Conservation (phyloP, 202 grass and related monocot species). For the Carex arenaria region DNA sequence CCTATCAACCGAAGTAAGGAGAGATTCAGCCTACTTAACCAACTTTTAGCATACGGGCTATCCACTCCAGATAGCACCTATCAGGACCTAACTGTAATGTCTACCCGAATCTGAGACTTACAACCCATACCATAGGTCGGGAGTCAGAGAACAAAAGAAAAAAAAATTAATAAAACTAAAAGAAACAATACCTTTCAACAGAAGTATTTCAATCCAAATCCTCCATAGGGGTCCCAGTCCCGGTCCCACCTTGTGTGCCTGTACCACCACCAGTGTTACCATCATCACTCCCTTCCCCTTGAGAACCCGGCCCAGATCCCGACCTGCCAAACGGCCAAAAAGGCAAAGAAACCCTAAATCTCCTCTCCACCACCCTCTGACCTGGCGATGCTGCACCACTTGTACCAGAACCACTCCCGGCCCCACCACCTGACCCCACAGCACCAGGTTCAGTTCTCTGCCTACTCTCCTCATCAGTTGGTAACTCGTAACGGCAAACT, state of each 20-base stretch:
- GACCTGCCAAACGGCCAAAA: conserved; percentile 53
- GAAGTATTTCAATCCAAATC: conserved; percentile 27
- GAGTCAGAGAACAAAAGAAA: neutral
- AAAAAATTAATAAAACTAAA: neutral
- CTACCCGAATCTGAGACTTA: neutral
- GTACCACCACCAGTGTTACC: neutral
- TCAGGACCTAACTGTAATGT: neutral
- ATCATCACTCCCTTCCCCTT: neutral
- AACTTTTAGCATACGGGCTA: no score
- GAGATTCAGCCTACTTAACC: no score
- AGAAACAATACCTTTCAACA: conserved; percentile 8
- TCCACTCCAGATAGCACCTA: no score
- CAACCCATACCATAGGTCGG: neutral
- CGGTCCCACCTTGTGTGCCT: neutral
- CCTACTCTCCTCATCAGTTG: conserved; percentile 56
- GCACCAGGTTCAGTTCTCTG: neutral
- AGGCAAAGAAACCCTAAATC: conserved; percentile 95
- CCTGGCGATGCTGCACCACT: neutral
- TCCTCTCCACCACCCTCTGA: conserved; percentile 54
- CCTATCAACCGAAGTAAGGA: no score
- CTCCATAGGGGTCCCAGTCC: neutral
- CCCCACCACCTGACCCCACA: conserved; percentile 20
- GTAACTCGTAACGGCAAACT: conserved; percentile 75
- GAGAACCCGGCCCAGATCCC: conserved; percentile 22
- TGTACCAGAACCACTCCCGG: conserved; percentile 1